Percentiles rank a stretch among this genome's conserved stretches.
Evolutionary conservation across 306 rosid species (phyloP).

Genomic region (Trifolium dubium): DNA sequence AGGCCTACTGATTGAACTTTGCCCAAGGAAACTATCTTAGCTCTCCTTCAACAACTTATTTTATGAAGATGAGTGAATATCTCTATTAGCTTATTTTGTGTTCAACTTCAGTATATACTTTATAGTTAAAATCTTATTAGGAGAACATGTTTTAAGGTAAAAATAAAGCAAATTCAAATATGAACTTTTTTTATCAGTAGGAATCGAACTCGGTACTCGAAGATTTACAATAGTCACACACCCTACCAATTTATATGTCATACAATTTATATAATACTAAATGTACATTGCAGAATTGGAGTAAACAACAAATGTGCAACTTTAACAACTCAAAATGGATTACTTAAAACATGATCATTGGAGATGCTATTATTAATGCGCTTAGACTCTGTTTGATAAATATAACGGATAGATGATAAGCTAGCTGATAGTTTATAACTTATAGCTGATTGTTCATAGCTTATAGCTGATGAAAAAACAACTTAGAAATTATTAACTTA

Average conservation of each 20-base stretch:
- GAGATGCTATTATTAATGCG: no score
- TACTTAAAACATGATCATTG: no score
- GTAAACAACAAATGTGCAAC: not conserved
- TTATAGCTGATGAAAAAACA: no score
- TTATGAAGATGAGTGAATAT: not conserved
- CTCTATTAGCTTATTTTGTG: constrained; percentile 5
- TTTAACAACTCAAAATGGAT: not conserved
- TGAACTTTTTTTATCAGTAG: not conserved
- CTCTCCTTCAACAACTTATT: constrained; percentile 8
- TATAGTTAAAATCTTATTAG: not conserved
- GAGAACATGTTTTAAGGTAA: not conserved
- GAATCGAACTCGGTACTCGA: not conserved
- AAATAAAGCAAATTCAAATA: not conserved
- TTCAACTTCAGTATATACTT: not conserved
- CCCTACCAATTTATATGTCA: not conserved
- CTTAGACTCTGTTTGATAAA: no score
- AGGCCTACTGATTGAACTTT: constrained; percentile 62
- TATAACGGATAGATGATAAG: no score
- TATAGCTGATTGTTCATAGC: no score
- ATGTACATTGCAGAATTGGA: not conserved
- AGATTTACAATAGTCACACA: not conserved
- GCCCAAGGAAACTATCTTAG: constrained; percentile 47
- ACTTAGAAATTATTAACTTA: no score
- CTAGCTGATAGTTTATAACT: no score
- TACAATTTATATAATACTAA: not conserved